A percentile compares a stretch with the other conserved stretches of the same genome.
Evolutionary conservation across 371 early-diverging fungal genomes (phyloP).

Genomic region (Dinochytrium kinnereticum): DNA sequence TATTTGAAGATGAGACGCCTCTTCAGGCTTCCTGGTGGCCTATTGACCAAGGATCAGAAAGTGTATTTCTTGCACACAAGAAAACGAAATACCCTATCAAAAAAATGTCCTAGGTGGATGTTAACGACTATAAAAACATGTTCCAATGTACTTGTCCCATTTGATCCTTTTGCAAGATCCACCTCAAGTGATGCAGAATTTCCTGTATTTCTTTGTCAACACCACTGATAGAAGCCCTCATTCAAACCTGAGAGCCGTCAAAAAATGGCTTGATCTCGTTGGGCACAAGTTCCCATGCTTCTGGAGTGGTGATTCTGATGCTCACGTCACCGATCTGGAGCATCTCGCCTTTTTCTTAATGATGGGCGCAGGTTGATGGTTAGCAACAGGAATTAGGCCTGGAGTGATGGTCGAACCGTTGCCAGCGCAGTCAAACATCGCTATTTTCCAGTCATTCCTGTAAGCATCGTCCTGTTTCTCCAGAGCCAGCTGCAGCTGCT

Average conservation of each 20-base stretch:
- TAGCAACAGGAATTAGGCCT: too few relatives aligned
- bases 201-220: conserved; percentile 64
- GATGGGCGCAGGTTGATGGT: too few relatives aligned
- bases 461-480: too few relatives aligned
- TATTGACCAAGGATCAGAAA: too few relatives aligned
- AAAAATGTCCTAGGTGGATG: conserved; percentile 77
- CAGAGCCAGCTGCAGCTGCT: too few relatives aligned
- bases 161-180: conserved; percentile 59
- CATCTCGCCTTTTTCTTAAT: too few relatives aligned
- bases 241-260: conserved; percentile 68
- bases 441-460: too few relatives aligned
- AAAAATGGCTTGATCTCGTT: conserved; percentile 63
- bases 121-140: too few relatives aligned
- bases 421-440: too few relatives aligned
- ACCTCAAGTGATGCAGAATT: conserved; percentile 58
- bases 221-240: not conserved
- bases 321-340: conserved; percentile 67
- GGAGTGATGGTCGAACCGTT: too few relatives aligned
- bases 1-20: conserved; percentile 74
- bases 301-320: conserved; percentile 59
- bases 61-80: too few relatives aligned
- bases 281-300: conserved; percentile 72
- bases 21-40: conserved; percentile 75
- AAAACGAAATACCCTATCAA: conserved; percentile 62
- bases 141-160: conserved; percentile 67